A percentile compares a stretch with the other conserved stretches of the same genome.
These are phyloP conservation scores for Taiozyma sp. DNA, from an alignment of 1,139 yeast genomes.

Conservation along the genomic window DNA sequence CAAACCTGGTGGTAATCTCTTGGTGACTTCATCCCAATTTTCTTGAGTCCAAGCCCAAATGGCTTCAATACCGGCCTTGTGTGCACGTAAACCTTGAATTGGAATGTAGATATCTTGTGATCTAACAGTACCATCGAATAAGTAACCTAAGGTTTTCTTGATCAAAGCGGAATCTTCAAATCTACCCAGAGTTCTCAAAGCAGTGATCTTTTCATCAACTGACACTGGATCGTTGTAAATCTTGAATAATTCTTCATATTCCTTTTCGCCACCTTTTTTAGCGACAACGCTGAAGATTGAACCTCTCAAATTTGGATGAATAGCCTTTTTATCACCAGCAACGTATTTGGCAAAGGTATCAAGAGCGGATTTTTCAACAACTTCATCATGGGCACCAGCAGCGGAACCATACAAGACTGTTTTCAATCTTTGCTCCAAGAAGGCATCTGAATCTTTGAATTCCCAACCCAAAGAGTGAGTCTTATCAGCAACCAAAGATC, in stretches of 20 bases:
- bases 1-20: slow-evolving; percentile 74
- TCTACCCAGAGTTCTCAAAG: slow-evolving; percentile 70
- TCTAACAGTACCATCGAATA: slow-evolving; percentile 64
- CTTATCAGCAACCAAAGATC: slow-evolving; percentile 55
- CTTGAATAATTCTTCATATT: slow-evolving; percentile 56
- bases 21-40: slow-evolving; percentile 67
- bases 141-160: slow-evolving; percentile 51
- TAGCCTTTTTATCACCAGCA: slow-evolving; percentile 63
- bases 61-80: slow-evolving; percentile 52
- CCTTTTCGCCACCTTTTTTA: slow-evolving; percentile 53
- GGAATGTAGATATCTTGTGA: slow-evolving; percentile 85
- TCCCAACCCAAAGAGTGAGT: slow-evolving; percentile 64
- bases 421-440: slow-evolving; percentile 72
- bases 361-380: slow-evolving; percentile 47
- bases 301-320: slow-evolving; percentile 78
- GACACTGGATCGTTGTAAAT: slow-evolving; percentile 63
- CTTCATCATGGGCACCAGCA: slow-evolving; percentile 50
- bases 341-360: slow-evolving; percentile 53
- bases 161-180: slow-evolving; percentile 55
- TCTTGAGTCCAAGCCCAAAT: slow-evolving; percentile 71
- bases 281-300: slow-evolving; percentile 68
- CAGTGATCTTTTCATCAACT: slow-evolving; percentile 71
- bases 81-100: slow-evolving; percentile 62
- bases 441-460: slow-evolving; percentile 56
- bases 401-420: slow-evolving; percentile 68